Base-by-base conservation (phyloP, 768 basidiomycete genomes). In the Termitomyces sp. region DNA sequence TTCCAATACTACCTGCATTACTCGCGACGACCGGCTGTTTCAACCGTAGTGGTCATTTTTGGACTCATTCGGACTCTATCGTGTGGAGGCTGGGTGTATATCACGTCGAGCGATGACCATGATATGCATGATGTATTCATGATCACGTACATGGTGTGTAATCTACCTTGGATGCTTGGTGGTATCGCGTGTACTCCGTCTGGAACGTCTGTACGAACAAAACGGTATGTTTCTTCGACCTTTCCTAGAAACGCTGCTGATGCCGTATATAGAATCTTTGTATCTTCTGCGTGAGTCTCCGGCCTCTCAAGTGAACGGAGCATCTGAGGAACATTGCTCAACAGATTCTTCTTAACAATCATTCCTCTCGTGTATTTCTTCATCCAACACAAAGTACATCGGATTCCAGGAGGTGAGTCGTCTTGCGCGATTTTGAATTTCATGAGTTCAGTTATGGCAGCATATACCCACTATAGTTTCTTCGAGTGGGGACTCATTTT, bases 71-170 rank as follows among this genome's bases (percentile, higher is more conserved):
- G 93, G 59, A 93, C 93, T 0, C 70, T 95, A 35, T 79, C 84
- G 3, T 95, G 93, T 66, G 94, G 91, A 35, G 93, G 94, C 30
- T 96, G 93, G 93, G 91, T 95, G 32, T 96, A 86, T 66, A 85
- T 95, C 66, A 95, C 94, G 0, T 91, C 90, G 2, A 84, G 75
- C 54, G 93, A 95, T 68, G 81, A 90, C 72, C 91, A 93, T 64
- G 88, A 90, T 66, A 77, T 79, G 14, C 94, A 96, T 72, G 94
- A 96, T 69, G 72, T 93, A 40, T 84, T 87, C 68, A 96, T 96
- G 94, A 86, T 95, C 60, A 70, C 81, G 54, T 96, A 95, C 68
- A 89, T 96, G 61, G 77, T 91, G 4, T 82, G 85, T 69, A 93
- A 91, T 66, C 66, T 93, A 3, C 94, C 94, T 4, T 96, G 93